Evolutionary conservation across 495 filamentous ascomycete species (phyloP), one percentile per base, ranked within the genome.

Genomic region (Xylaria nigripes): DNA sequence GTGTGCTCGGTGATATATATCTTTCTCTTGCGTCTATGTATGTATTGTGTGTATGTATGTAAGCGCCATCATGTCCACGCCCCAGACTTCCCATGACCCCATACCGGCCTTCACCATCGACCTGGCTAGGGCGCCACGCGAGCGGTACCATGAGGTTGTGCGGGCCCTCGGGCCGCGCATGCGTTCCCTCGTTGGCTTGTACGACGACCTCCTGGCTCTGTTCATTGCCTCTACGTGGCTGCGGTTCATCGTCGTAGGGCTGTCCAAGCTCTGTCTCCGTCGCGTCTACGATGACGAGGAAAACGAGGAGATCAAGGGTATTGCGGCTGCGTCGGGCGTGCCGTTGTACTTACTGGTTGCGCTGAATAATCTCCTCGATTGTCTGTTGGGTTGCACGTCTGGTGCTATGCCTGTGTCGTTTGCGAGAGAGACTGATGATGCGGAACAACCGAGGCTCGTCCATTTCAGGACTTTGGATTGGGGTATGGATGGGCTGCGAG

Each of bases 381-480:
- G 77, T 13, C 69, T 86, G 22, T 78, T 87, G 70, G 84, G 84
- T 1, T 87, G 83, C 61, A 84, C 81, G 15, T 84, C 79, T 60
- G 83, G 83, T 16, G 57, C 57, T 10, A 53, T 60, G 21, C 47
- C 32, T 12, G n/a, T 48, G 1, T 34, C 50, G 10, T 13, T 22
- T 25, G n/a, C 29, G 6, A 7, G 25, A 16, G 27, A 18, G 2
- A n/a, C 16, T 23, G 23, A 7, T 21, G 27, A n/a, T 34, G 50
- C 25, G 6, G 22, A 30, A 18, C 25, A 12, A 0, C 36, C 54
- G 6, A 50, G 44, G 25, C 78, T 85, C 73, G 55, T 85, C 55
- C 84, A 86, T 65, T 87, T 86, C 57, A 69, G 84, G 8, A 84
- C 81, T 2, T 63, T 87, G 45, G 84, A 87, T 59, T 87, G 83